Evolutionary conservation across 352 stramenopile species (phyloP).

Genomic region (Phytophthora podocarpi): DNA sequence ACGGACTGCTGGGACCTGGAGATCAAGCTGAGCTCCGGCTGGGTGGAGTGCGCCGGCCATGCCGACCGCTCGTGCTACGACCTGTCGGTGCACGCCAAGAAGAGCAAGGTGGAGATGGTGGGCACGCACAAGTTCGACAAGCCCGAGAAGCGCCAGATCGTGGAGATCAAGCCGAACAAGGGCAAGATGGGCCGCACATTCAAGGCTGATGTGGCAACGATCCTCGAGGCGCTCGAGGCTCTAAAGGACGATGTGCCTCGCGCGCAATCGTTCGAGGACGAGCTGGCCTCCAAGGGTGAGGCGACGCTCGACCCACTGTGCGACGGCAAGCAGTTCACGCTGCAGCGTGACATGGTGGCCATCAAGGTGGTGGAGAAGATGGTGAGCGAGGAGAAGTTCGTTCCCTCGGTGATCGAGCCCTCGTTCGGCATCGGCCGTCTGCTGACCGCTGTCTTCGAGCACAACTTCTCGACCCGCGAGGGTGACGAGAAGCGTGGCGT

Average conservation of each 20-base stretch:
- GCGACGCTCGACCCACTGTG: conserved; percentile 89
- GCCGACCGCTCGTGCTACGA: conserved; percentile 99
- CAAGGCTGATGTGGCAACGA: conserved; percentile 91
- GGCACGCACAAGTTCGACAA: conserved; percentile 90
- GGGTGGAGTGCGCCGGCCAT: conserved; percentile 99
- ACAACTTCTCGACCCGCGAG: conserved; percentile 97
- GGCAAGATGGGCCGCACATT: conserved; percentile 97
- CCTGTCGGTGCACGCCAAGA: conserved; percentile 89
- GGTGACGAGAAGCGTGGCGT: conserved; percentile 97
- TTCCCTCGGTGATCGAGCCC: conserved; percentile 98
- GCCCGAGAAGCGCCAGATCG: conserved; percentile 94
- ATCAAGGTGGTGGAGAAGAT: conserved; percentile 96
- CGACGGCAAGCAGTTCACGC: conserved; percentile 88
- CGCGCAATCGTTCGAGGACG: conserved; percentile 89
- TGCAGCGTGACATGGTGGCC: conserved; percentile 95
- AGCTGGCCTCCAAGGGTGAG: conserved; percentile 90
- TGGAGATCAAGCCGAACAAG: conserved; percentile 97
- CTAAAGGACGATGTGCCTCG: conserved; percentile 93
- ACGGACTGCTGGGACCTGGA: conserved; percentile 99
- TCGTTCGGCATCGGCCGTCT: conserved; percentile 99
- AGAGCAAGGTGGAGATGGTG: conserved; percentile 89
- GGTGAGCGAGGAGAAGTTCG: conserved; percentile 98
- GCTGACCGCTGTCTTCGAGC: conserved; percentile 98
- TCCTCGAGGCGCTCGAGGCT: conserved; percentile 73
- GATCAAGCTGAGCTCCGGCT: conserved; percentile 98